phyloP scores from a whole-genome alignment of 202 grass and related monocot genomes.

The Zizania palustris region DNA sequence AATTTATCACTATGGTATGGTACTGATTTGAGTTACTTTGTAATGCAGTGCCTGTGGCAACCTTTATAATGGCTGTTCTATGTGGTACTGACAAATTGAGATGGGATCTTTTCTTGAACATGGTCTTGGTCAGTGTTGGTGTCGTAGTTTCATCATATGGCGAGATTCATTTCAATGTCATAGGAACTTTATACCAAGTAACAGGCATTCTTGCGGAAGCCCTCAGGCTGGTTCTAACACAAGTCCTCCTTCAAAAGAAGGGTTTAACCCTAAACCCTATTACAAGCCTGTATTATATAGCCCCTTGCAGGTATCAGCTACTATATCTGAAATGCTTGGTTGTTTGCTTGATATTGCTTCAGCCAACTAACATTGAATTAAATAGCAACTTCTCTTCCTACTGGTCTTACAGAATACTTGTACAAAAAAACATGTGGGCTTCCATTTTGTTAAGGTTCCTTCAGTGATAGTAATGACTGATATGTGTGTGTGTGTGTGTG shows the following conservation, averaged over 20 bases:
- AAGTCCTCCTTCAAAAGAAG: conserved; percentile 99
- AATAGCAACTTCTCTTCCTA: background rate
- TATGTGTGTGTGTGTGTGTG: background rate
- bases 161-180: conserved; percentile 95
- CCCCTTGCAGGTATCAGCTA: conserved; percentile 89
- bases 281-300: conserved; percentile 99
- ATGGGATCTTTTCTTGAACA: conserved; percentile 90
- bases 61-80: conserved; percentile 94
- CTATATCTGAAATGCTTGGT: conserved; percentile 23
- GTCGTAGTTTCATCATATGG: conserved; percentile 98
- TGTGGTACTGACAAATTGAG: conserved; percentile 98
- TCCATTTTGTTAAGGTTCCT: conserved; percentile 22
- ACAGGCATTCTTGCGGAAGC: conserved; percentile 98
- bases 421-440: background rate
- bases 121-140: conserved; percentile 96
- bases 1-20: conserved; percentile 18
- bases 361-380: conserved; percentile 6
- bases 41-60: conserved; percentile 96
- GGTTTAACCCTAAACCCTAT: conserved; percentile 96
- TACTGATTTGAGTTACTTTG: conserved; percentile 40
- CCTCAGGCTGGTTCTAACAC: conserved; percentile 92
- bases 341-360: conserved; percentile 31
- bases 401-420: conserved; percentile 18
- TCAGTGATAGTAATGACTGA: conserved; percentile 8
- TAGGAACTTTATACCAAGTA: conserved; percentile 96